phyloP scores from a whole-genome alignment of 2,329 filamentous ascomycete species.

The Fusarium sambucinum region DNA sequence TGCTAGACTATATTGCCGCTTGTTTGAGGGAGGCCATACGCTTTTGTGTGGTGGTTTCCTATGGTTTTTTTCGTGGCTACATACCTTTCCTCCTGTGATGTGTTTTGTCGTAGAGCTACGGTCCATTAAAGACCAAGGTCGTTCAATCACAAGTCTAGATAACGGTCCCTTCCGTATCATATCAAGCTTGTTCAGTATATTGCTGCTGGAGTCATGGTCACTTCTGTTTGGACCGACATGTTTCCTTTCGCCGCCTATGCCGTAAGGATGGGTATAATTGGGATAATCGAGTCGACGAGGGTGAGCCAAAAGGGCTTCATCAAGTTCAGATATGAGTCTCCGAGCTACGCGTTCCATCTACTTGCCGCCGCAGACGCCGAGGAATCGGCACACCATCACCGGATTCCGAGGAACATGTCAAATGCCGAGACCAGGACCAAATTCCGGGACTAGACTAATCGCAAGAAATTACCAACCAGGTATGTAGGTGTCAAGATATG shows the following conservation, averaged over 20 bases:
- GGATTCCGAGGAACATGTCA: conserved; percentile 1
- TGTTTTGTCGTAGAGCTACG: not conserved
- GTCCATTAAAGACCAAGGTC: not conserved
- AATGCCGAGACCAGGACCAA: conserved; percentile 3
- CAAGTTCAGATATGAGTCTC: not conserved
- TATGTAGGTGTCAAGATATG: not conserved
- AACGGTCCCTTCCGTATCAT: not conserved
- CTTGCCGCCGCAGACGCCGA: conserved; percentile 1
- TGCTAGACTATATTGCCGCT: conserved; percentile 58
- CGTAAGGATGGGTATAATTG: not conserved
- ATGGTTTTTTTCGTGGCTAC: conserved; percentile 59
- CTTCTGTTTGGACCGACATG: not conserved
- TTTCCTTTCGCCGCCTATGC: not conserved
- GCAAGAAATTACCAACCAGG: not conserved
- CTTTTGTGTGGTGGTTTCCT: conserved; percentile 57
- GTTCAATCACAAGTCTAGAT: not conserved
- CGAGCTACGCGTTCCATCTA: conserved; percentile 1
- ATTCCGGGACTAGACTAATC: conserved; percentile 2
- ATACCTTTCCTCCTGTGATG: conserved; percentile 41
- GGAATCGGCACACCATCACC: not conserved
- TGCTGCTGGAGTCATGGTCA: not conserved
- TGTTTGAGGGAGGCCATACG: conserved; percentile 60
- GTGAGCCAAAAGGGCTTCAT: not conserved
- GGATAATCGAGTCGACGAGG: not conserved
- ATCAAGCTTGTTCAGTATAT: not conserved